Evolutionary conservation across 106 monocot species (phyloP), one percentile per base, ranked within the genome.

Genomic region (Hemerocallis citrina): DNA sequence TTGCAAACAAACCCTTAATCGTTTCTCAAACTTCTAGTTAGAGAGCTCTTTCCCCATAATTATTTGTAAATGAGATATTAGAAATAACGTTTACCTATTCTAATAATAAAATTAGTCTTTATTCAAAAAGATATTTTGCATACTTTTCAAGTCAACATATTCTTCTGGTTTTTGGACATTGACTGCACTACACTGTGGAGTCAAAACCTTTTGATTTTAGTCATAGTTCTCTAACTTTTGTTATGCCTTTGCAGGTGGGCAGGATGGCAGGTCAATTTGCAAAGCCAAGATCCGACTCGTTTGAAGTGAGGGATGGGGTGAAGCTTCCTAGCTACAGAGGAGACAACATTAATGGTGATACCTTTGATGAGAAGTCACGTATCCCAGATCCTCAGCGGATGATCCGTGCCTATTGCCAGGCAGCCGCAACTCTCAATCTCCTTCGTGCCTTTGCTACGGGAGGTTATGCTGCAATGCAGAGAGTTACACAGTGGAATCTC

Each of bases 401-500:
- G 57, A 30, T 68, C n/a, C 55, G 67, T 31, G 55, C 67, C 6
- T 68, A 68, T 28, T 55, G 33, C 12, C 57, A 68, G 43, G 25
- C 56, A 44, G 67, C 56, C 2, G 68, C 79, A 0, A 79, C 73
- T 1, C 73, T 79, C 48, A 79, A 79, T 73, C 79, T 79, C 20
- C 68, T 79, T 35, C 45, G 73, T 7, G 79, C 79, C 16, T 79
- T 79, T 40, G 79, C 79, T 15, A 79, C 79, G 1, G 79, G 73
- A 1, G 85, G 85, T 30, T 85, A 85, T 57, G 79, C 85, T 34
- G 79, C 76, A 6, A 85, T 85, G 79, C 79, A 85, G 69, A 63
- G 85, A 3, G 85, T 85, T 33, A 85, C 79, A 23, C 85, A 85
- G 56, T 85, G 85, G 85, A 85, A 85, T 64, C 85, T 85, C 17